Base-by-base conservation (phyloP, 306 rosid species). In the Albizia julibrissin region DNA sequence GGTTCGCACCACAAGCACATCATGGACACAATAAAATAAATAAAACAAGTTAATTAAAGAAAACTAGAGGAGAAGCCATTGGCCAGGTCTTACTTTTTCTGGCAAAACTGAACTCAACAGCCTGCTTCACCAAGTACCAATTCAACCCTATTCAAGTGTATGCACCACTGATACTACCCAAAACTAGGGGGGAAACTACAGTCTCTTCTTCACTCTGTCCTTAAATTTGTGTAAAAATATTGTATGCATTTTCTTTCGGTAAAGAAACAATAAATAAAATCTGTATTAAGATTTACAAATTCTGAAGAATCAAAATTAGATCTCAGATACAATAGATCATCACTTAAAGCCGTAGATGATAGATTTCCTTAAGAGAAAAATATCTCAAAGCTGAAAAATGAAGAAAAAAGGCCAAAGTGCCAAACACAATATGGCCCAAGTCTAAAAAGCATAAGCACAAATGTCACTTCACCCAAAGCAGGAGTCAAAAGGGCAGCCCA, bases 11-110 rank as follows among this genome's bases (percentile, higher is more conserved):
- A n/a, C n/a, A n/a, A 12, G 29, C 26, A 59, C 18, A 26, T 52
- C n/a, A 52, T 16, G 59, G 59, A 52, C 59, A 52, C 24, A 52
- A 19, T 52, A 6, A 52, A 52, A 81, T 33, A 46, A 62, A 47
- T 64, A 33, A 11, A 52, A 18, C 67, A 64, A 34, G n/a, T 44
- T 74, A 65, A 19, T 78, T 68, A 47, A 22, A 78, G 67, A 68
- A 3, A 68, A 12, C 39, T 33, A 27, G 66, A 59, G 31, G 24
- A 67, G 73, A 50, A 49, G 29, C 44, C 14, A 54, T 7, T 3
- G 33, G 74, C 39, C 68, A n/a, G 21, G 16, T 62, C 72, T 16
- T 58, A 43, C 33, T 44, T n/a, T 21, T 11, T 42, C 50, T 13
- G 9, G 31, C 22, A 65, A 33, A 42, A 21, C 22, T 19, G 14